A percentile compares a stretch with the other conserved stretches of the same genome.
Evolutionary conservation across 2,329 filamentous ascomycete species (phyloP).

Genomic region (Fusarium neocosmosporiellum): DNA sequence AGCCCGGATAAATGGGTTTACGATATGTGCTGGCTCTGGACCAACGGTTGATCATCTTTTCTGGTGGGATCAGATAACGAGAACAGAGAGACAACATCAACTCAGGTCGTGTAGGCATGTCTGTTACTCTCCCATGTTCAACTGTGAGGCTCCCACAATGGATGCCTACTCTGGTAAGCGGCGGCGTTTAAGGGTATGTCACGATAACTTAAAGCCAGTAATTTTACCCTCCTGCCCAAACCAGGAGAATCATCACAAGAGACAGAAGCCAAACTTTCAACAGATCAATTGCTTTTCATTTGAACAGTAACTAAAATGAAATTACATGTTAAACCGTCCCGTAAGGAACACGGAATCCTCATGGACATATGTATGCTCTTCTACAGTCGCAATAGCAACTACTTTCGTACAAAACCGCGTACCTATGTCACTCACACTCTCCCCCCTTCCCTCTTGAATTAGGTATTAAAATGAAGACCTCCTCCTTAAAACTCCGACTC

Average conservation of each 20-base stretch:
- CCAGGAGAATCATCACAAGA: too few species aligned
- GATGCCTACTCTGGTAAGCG: rapidly evolving
- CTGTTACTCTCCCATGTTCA: neutral
- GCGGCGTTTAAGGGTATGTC: neutral
- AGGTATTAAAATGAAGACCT: slow-evolving; percentile 27
- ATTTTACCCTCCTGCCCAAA: neutral
- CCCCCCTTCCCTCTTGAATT: slow-evolving; percentile 15
- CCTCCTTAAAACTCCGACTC: slow-evolving; percentile 21
- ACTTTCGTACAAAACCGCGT: slow-evolving; percentile 4
- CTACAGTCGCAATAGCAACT: neutral
- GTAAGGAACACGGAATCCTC: neutral
- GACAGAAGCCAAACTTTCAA: neutral
- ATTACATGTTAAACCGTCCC: slow-evolving; percentile 23
- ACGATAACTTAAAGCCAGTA: neutral
- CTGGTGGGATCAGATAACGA: neutral
- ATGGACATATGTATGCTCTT: slow-evolving; percentile 12
- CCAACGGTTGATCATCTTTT: neutral
- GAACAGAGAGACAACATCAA: neutral
- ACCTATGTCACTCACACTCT: slow-evolving; percentile 10
- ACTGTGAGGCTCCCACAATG: neutral
- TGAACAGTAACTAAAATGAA: slow-evolving; percentile 17
- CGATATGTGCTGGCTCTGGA: neutral
- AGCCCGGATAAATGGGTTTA: neutral
- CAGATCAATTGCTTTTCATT: slow-evolving; percentile 21
- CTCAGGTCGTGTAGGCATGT: too few species aligned